Evolutionary conservation across 495 filamentous ascomycete species (phyloP).

Genomic region (Evansstolkia leycettana): DNA sequence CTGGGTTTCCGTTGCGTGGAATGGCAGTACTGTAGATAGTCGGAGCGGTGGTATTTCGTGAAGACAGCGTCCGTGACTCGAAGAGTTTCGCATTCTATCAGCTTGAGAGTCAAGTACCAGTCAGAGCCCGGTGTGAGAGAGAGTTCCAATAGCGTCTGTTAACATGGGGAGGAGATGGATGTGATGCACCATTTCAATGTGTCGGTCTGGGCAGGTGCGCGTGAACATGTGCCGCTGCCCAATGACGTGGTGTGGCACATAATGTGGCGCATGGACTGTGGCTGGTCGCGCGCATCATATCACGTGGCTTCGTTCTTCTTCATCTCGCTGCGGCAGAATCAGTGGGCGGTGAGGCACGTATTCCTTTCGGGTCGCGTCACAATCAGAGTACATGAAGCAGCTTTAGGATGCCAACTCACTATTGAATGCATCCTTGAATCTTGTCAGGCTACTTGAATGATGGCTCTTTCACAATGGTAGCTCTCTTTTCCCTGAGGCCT

Average conservation of each 20-base stretch:
- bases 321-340: background rate
- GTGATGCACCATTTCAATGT: background rate
- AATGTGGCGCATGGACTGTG: constrained; percentile 7
- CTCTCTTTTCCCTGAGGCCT: too few relatives aligned
- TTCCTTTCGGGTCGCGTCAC: background rate
- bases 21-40: background rate
- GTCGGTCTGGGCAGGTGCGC: background rate
- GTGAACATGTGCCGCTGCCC: constrained; percentile 6
- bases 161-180: too few relatives aligned
- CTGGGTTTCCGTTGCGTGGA: constrained; percentile 5
- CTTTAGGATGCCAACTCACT: too few relatives aligned
- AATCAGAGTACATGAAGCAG: too few relatives aligned
- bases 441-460: too few relatives aligned
- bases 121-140: too few relatives aligned
- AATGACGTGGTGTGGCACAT: constrained; percentile 27
- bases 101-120: background rate
- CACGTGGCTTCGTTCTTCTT: background rate
- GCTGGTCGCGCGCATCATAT: constrained; percentile 3
- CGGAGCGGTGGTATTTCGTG: background rate
- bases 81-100: background rate
- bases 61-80: background rate
- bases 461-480: constrained; percentile 6
- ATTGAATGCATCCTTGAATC: too few relatives aligned
- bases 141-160: too few relatives aligned
- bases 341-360: background rate